Percentiles rank a stretch among this genome's conserved stretches.
These are phyloP conservation scores for Poa pratensis DNA, from an alignment of 176 grass and related monocot genomes.

Conservation along the genomic window DNA sequence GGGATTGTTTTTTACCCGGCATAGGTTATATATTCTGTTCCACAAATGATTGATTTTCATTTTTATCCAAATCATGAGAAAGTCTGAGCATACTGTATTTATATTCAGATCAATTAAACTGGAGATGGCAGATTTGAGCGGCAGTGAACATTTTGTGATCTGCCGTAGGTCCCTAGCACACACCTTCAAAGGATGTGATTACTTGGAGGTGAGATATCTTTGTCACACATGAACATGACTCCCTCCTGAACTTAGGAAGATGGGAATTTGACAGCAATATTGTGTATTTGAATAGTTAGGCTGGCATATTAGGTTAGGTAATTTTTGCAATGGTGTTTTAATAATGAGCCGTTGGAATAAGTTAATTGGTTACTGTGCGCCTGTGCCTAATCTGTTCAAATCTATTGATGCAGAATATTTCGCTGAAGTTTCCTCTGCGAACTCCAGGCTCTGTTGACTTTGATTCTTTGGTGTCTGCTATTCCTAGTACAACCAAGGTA, in stretches of 20 bases:
- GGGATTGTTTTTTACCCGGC: not conserved
- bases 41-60: not conserved
- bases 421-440: conserved; percentile 68
- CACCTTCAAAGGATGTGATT: conserved; percentile 52
- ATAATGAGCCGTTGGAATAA: conserved; percentile 30
- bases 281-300: not conserved
- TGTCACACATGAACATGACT: not conserved
- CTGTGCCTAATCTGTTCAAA: not conserved
- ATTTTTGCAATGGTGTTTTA: not conserved
- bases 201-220: conserved; percentile 75
- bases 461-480: conserved; percentile 34
- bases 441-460: conserved; percentile 46
- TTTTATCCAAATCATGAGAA: conserved; percentile 6
- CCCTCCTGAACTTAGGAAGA: not conserved
- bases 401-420: conserved; percentile 64
- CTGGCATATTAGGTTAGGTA: not conserved
- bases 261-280: not conserved
- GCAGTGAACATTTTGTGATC: conserved; percentile 37
- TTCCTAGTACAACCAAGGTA: conserved; percentile 70
- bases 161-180: conserved; percentile 58
- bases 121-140: conserved; percentile 40
- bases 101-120: conserved; percentile 51
- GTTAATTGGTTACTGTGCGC: not conserved
- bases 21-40: not conserved
- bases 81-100: not conserved